Conservation (phyloP, 768 basidiomycete species). For the Hebeloma cylindrosporum region DNA sequence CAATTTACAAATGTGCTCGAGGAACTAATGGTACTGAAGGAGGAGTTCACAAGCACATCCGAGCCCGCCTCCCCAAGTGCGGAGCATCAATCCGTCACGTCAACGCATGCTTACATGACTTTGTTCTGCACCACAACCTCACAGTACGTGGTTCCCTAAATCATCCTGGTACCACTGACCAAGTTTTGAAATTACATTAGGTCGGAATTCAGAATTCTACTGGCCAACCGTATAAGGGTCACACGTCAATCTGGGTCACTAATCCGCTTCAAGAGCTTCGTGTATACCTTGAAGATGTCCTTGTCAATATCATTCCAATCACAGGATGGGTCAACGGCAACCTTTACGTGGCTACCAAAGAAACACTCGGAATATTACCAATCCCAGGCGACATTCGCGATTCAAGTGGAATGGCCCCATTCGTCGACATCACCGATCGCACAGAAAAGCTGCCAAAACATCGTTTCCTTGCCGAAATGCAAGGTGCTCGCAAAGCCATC, state of each 20-base stretch:
- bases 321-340: constrained; percentile 23
- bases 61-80: constrained; percentile 20
- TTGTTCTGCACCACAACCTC: constrained; percentile 28
- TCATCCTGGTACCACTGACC: neutral
- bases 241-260: constrained; percentile 25
- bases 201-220: constrained; percentile 26
- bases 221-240: constrained; percentile 21
- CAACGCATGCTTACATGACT: constrained; percentile 23
- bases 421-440: neutral
- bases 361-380: constrained; percentile 16
- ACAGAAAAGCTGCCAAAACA: constrained; percentile 16
- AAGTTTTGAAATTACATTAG: constrained; percentile 9
- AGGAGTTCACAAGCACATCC: constrained; percentile 33
- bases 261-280: constrained; percentile 22
- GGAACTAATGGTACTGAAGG: constrained; percentile 37
- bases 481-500: constrained; percentile 24
- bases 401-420: constrained; percentile 9
- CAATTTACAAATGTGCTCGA: constrained; percentile 25
- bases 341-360: constrained; percentile 18
- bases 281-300: constrained; percentile 6
- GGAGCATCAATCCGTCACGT: constrained; percentile 25
- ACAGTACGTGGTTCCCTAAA: constrained; percentile 18
- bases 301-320: constrained; percentile 5
- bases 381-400: constrained; percentile 9
- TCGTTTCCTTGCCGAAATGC: constrained; percentile 21